Base-by-base conservation (phyloP, 805 yeast species). In the Candida railenensis region DNA sequence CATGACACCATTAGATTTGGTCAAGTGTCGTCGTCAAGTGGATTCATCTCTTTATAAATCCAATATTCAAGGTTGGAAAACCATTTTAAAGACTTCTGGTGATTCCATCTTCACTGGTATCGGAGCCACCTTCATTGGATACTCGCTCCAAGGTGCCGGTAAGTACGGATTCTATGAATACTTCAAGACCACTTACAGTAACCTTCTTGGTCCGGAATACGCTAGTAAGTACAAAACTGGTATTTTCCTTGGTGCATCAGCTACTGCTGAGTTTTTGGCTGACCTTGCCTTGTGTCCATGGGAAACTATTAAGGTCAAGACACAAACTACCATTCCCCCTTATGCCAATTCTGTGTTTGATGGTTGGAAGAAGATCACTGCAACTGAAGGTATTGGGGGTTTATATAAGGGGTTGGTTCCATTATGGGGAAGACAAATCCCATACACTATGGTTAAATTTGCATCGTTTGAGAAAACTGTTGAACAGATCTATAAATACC, bases 361-460 rank as follows among this genome's bases (percentile, higher is more conserved):
- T 48, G 94, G 91, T 9, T 78, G 82, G 78, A 68, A 70, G 44
- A 83, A 81, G 69, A 79, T 87, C 53, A 74, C 78, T 33, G 82
- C 85, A 3, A 60, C 68, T 15, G 94, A 85, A 62, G 96, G 96
- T 12, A 51, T 85, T 45, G 81, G 73, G 19, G 88, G 89, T 1
- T 74, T 92, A 43, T 92, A 91, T 74, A 86, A 87, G 61, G 98
- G 98, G 45, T 70, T 92, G 45, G 85, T 82, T 8, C 98, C 99
- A 12, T 76, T 92, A 53, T 94, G 98, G 98, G 81, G 83, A 48
- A 85, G 98, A 74, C 99, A 92, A 71, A 87, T 92, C 58, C 99
- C 98, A n/a, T 92, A 92, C 74, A 92, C 98, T 22, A 91, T 92
- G 97, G 95, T 87, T 51, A 92, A 94, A 71, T 94, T 92, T 67